phyloP scores from a whole-genome alignment of 129 eudicot species.

The Arctium minus region DNA sequence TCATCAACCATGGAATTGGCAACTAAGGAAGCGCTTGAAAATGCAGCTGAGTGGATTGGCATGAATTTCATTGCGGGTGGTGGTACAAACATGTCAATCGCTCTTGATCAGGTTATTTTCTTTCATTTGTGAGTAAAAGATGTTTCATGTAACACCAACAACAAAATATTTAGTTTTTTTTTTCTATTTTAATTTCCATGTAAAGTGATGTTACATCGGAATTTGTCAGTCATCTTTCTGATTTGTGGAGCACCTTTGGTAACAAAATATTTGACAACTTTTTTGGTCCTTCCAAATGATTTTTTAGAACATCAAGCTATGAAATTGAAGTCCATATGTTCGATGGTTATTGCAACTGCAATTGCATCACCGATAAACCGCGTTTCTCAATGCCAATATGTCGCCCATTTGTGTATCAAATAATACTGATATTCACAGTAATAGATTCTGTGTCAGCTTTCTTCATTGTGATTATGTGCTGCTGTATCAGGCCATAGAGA shows the following conservation, averaged over 20 bases:
- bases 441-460: neutral
- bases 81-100: constrained; percentile 72
- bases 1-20: constrained; percentile 69
- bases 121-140: neutral
- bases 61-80: constrained; percentile 72
- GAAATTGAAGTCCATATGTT: neutral
- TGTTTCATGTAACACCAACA: neutral
- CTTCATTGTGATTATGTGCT: neutral
- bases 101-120: constrained; percentile 65
- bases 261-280: neutral
- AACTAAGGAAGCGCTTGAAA: constrained; percentile 53
- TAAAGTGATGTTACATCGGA: no score
- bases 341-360: neutral
- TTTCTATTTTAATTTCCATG: neutral
- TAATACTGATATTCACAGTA: neutral
- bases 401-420: neutral
- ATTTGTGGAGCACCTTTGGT: neutral
- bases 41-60: constrained; percentile 68
- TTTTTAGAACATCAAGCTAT: neutral
- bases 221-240: neutral
- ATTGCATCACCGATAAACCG: neutral
- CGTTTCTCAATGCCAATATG: neutral
- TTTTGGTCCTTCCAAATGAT: constrained; percentile 1
- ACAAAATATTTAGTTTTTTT: neutral
- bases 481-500: constrained; percentile 63